These are phyloP conservation scores for Hyparrhenia diplandra DNA, from an alignment of 176 grass and related monocot genomes.

Conservation along the genomic window DNA sequence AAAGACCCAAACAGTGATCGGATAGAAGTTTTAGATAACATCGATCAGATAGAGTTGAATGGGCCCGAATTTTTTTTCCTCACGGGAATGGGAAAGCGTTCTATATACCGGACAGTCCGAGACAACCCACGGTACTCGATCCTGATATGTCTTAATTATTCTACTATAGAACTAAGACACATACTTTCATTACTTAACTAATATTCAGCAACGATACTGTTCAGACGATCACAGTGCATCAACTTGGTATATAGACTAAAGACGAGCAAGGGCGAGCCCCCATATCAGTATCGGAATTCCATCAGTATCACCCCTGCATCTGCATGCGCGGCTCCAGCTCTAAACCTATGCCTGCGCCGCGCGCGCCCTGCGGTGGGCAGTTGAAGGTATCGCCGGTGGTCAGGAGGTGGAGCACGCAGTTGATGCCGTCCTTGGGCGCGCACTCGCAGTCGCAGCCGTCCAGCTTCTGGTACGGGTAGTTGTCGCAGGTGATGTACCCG, in stretches of 20 bases:
- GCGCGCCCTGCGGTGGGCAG: background rate
- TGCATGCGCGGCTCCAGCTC: background rate
- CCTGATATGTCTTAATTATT: too few relatives aligned
- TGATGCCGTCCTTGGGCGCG: conserved; percentile 16
- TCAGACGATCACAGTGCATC: background rate
- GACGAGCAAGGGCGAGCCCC: background rate
- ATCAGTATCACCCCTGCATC: background rate
- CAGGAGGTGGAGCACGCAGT: conserved; percentile 29
- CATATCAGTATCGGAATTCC: too few relatives aligned
- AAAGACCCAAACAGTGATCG: too few relatives aligned
- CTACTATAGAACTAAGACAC: too few relatives aligned
- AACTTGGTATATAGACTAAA: background rate
- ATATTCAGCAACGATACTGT: background rate
- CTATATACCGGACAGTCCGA: too few relatives aligned
- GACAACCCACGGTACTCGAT: too few relatives aligned
- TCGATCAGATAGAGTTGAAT: too few relatives aligned
- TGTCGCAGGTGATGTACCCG: conserved; percentile 43
- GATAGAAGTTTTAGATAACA: too few relatives aligned
- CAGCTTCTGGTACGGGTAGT: conserved; percentile 26
- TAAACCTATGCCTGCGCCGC: background rate
- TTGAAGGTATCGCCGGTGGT: background rate
- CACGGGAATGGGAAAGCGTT: too few relatives aligned
- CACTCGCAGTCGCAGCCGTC: conserved; percentile 42
- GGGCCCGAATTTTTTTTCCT: too few relatives aligned
- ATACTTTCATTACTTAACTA: background rate